Percentiles rank a stretch among this genome's conserved stretches.
phyloP scores from a whole-genome alignment of 495 filamentous ascomycete species.

The Penicillium canariense region DNA sequence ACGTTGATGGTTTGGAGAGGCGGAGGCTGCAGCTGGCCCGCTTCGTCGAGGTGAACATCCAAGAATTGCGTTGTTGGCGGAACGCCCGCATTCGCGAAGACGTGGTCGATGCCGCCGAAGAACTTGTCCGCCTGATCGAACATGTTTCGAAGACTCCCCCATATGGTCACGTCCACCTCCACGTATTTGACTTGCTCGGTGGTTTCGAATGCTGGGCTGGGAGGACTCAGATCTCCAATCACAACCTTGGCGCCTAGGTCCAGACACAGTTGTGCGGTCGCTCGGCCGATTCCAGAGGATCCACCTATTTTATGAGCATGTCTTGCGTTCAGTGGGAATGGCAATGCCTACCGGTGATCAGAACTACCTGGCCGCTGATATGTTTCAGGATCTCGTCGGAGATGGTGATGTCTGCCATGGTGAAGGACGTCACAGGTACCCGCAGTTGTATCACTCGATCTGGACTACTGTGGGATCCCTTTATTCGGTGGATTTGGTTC shows the following conservation, averaged over 20 bases:
- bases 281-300: slow-evolving; percentile 49
- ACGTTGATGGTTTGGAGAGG: slow-evolving; percentile 38
- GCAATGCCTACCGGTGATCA: slow-evolving; percentile 45
- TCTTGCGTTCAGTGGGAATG: not conserved
- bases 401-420: slow-evolving; percentile 14
- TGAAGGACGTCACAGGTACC: too few species aligned
- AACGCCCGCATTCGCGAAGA: slow-evolving; percentile 51
- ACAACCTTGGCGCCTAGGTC: slow-evolving; percentile 45
- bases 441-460: too few species aligned
- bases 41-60: slow-evolving; percentile 37
- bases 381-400: slow-evolving; percentile 8
- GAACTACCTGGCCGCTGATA: slow-evolving; percentile 44
- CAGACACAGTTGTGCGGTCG: slow-evolving; percentile 45
- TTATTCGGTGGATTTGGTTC: too few species aligned
- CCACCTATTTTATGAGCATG: slow-evolving; percentile 35
- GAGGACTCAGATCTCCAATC: slow-evolving; percentile 38
- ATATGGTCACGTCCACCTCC: slow-evolving; percentile 40
- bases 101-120: slow-evolving; percentile 48
- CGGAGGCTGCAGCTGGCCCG: slow-evolving; percentile 42
- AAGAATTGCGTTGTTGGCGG: slow-evolving; percentile 37
- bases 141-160: slow-evolving; percentile 37
- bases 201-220: slow-evolving; percentile 21
- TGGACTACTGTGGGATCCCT: too few species aligned
- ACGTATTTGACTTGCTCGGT: slow-evolving; percentile 28
- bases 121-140: slow-evolving; percentile 38